phyloP scores from a whole-genome alignment of 2,329 filamentous ascomycete species.

The Tolypocladium album region DNA sequence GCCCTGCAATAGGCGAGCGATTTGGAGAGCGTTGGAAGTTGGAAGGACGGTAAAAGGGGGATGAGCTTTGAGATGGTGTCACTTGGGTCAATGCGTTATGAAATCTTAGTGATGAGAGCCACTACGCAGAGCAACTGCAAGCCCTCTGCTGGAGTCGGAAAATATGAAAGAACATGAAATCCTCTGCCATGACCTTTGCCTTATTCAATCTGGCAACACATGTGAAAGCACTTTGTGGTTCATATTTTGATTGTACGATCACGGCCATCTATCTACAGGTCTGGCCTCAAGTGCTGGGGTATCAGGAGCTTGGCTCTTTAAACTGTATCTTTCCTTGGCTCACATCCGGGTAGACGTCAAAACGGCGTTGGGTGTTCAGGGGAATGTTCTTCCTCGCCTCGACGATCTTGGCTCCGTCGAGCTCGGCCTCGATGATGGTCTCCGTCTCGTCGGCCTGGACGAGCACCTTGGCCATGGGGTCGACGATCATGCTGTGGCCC shows the following conservation, averaged over 20 bases:
- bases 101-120: neutral
- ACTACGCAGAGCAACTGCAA: neutral
- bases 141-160: neutral
- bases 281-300: neutral
- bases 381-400: constrained; percentile 77
- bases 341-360: constrained; percentile 92
- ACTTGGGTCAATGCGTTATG: neutral
- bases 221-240: neutral
- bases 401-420: constrained; percentile 58
- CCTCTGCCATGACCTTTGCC: neutral
- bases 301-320: constrained; percentile 13
- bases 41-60: neutral
- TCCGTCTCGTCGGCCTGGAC: constrained; percentile 70
- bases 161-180: neutral
- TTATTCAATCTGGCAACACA: neutral
- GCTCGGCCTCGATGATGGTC: constrained; percentile 61
- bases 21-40: no score
- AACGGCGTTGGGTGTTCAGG: constrained; percentile 72
- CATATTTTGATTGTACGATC: neutral
- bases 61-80: neutral
- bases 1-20: constrained; percentile 40
- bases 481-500: constrained; percentile 81
- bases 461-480: constrained; percentile 79
- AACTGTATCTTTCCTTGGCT: constrained; percentile 44
- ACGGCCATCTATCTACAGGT: neutral